Conservation (phyloP, 805 yeast genomes). For the Candida succiphila region DNA sequence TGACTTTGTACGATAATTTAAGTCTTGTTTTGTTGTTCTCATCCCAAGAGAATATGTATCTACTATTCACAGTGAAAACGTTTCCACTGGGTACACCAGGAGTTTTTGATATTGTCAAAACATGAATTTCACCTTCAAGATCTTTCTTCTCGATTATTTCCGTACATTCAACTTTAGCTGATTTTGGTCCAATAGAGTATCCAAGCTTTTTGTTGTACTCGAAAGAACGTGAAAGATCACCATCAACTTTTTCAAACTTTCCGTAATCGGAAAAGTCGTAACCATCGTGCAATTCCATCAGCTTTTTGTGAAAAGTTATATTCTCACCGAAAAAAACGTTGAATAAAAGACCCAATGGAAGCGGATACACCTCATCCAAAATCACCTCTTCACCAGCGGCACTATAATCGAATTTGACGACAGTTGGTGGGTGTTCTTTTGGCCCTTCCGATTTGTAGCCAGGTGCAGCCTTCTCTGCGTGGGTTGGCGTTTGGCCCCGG, state of each 20-base stretch:
- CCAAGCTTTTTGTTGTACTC: slow-evolving; percentile 67
- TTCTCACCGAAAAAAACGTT: slow-evolving; percentile 62
- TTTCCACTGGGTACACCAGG: slow-evolving; percentile 96
- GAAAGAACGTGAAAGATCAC: slow-evolving; percentile 40
- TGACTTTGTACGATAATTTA: slow-evolving; percentile 59
- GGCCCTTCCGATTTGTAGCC: slow-evolving; percentile 43
- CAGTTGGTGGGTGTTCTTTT: slow-evolving; percentile 47
- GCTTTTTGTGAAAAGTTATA: slow-evolving; percentile 26
- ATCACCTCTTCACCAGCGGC: slow-evolving; percentile 41
- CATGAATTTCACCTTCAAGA: slow-evolving; percentile 42
- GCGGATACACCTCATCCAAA: slow-evolving; percentile 39
- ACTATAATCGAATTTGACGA: slow-evolving; percentile 31
- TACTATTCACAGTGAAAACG: slow-evolving; percentile 65
- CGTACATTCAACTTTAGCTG: slow-evolving; percentile 54
- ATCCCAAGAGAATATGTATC: slow-evolving; percentile 71
- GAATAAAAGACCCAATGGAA: slow-evolving; percentile 72
- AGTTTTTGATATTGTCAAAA: slow-evolving; percentile 57
- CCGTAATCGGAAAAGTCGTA: slow-evolving; percentile 31
- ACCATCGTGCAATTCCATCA: slow-evolving; percentile 36
- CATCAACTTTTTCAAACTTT: slow-evolving; percentile 24
- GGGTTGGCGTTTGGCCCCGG: slow-evolving; percentile 2
- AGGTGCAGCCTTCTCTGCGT: slow-evolving; percentile 5
- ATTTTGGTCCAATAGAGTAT: slow-evolving; percentile 86
- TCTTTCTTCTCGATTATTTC: slow-evolving; percentile 55
- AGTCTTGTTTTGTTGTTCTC: slow-evolving; percentile 48